A percentile compares a stretch with the other conserved stretches of the same genome.
phyloP scores from a whole-genome alignment of 768 basidiomycete species.

The Trichaptum fuscoviolaceum region DNA sequence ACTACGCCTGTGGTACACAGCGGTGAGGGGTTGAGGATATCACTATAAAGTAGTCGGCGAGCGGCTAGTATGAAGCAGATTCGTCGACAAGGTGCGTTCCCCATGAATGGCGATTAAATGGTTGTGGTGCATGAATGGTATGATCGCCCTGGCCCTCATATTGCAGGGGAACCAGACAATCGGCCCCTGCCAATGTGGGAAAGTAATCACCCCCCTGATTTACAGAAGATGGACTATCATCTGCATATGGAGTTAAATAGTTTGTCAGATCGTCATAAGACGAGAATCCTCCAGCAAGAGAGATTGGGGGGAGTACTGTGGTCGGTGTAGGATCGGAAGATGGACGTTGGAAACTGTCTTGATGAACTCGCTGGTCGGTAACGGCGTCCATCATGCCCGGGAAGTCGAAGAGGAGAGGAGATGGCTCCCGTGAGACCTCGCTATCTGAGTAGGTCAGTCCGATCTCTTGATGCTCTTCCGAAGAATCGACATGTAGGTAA shows the following conservation, averaged over 20 bases:
- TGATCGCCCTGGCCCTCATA: neutral
- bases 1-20: neutral
- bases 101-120: neutral
- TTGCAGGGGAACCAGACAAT: neutral
- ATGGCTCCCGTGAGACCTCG: slow-evolving; percentile 3
- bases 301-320: slow-evolving; percentile 1
- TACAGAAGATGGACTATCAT: neutral
- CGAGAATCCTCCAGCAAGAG: neutral
- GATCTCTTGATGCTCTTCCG: slow-evolving; percentile 1
- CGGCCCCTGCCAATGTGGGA: neutral
- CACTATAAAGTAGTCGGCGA: neutral
- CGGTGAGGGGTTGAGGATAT: neutral
- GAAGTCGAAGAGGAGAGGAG: slow-evolving; percentile 1
- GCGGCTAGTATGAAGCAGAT: neutral
- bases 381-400: neutral
- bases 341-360: neutral
- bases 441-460: slow-evolving; percentile 1
- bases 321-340: slow-evolving; percentile 4
- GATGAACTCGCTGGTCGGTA: neutral
- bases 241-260: neutral
- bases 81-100: neutral
- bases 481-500: neutral
- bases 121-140: neutral
- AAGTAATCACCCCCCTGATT: neutral
- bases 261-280: neutral